Conservation (phyloP, 1,139 yeast genomes). For the Suhomyces bolitotheri region DNA sequence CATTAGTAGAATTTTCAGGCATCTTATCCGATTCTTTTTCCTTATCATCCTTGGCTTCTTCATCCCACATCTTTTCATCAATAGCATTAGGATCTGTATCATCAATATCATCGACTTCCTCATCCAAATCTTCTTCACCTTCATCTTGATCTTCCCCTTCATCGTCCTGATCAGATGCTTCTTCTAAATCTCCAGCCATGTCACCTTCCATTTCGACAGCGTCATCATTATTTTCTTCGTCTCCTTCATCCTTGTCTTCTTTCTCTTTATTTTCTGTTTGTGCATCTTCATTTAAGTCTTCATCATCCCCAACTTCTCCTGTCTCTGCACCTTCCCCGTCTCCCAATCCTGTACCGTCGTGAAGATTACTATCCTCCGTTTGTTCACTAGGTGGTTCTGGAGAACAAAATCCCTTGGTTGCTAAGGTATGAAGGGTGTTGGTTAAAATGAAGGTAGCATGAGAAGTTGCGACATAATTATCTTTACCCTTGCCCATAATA, state of each 20-base stretch:
- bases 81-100: constrained; percentile 92
- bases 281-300: constrained; percentile 85
- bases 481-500: constrained; percentile 43
- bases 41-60: constrained; percentile 75
- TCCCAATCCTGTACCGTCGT: constrained; percentile 95
- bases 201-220: constrained; percentile 96
- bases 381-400: constrained; percentile 80
- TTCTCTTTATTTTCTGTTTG: constrained; percentile 80
- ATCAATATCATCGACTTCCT: constrained; percentile 86
- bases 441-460: constrained; percentile 64
- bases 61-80: constrained; percentile 99
- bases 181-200: constrained; percentile 92
- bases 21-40: constrained; percentile 72
- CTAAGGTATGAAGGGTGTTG: constrained; percentile 56
- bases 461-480: constrained; percentile 52
- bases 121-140: constrained; percentile 71
- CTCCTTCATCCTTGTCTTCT: constrained; percentile 60
- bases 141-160: constrained; percentile 55
- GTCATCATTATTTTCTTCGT: constrained; percentile 66
- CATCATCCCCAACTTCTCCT: constrained; percentile 89
- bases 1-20: constrained; percentile 53
- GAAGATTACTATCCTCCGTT: constrained; percentile 59
- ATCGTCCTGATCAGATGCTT: constrained; percentile 67
- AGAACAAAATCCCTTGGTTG: constrained; percentile 90
- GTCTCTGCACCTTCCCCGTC: constrained; percentile 91